Conservation (phyloP, 1,284 basidiomycete species). For the Heimioporus retisporus region DNA sequence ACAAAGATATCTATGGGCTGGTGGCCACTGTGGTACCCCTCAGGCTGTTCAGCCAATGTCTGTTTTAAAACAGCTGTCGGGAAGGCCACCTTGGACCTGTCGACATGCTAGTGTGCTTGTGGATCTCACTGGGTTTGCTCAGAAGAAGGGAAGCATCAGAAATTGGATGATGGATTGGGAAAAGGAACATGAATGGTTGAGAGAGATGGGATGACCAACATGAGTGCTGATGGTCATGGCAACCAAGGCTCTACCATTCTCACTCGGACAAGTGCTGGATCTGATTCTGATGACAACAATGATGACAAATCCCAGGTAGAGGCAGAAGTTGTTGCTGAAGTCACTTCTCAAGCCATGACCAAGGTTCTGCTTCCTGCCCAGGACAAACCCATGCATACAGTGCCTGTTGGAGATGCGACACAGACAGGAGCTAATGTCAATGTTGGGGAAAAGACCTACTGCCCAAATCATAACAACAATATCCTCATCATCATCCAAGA, state of each 20-base stretch:
- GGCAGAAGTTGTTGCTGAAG: constrained; percentile 44
- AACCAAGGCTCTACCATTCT: constrained; percentile 33
- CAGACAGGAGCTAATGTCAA: constrained; percentile 15
- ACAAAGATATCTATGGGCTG: constrained; percentile 77
- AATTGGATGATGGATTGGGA: constrained; percentile 51
- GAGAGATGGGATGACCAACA: constrained; percentile 41
- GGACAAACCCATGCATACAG: too few species aligned
- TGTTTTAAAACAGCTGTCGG: constrained; percentile 34
- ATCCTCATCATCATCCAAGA: constrained; percentile 31
- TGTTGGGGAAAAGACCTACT: constrained; percentile 14
- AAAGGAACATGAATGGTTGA: constrained; percentile 45
- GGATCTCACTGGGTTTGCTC: constrained; percentile 44
- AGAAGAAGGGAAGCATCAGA: constrained; percentile 47
- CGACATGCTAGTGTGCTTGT: constrained; percentile 34
- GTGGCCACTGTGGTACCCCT: constrained; percentile 59
- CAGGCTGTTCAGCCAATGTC: too few species aligned
- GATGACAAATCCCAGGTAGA: constrained; percentile 40
- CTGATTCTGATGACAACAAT: constrained; percentile 9
- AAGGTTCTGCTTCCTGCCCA: not conserved
- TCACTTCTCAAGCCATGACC: constrained; percentile 29
- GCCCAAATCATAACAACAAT: constrained; percentile 29
- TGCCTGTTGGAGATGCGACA: constrained; percentile 23
- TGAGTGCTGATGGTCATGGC: constrained; percentile 30
- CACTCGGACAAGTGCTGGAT: constrained; percentile 35
- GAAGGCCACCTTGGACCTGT: constrained; percentile 37